These are phyloP conservation scores for Chaetomium strumarium DNA, from an alignment of 2,329 filamentous ascomycete genomes.

Conservation along the genomic window DNA sequence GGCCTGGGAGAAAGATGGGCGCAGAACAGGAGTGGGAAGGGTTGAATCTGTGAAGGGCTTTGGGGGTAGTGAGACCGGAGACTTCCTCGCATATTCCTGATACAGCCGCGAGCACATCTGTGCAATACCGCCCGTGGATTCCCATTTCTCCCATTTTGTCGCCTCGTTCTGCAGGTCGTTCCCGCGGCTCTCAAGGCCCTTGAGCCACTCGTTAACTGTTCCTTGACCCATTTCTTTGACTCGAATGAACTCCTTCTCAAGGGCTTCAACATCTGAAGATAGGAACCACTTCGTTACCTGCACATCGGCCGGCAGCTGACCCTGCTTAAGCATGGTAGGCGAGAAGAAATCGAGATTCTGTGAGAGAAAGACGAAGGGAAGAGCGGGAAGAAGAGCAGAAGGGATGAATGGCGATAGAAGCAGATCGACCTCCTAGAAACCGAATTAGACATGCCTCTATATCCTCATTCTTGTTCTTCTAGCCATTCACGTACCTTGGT, in stretches of 20 bases:
- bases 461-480: slow-evolving; percentile 1
- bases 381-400: slow-evolving; percentile 58
- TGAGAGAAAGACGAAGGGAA: slow-evolving; percentile 63
- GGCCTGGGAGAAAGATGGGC: slow-evolving; percentile 17
- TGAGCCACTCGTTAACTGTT: slow-evolving; percentile 70
- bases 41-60: background rate
- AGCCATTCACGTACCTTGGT: slow-evolving; percentile 51
- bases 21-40: background rate
- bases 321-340: slow-evolving; percentile 47
- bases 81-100: slow-evolving; percentile 13
- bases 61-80: background rate
- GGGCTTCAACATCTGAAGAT: slow-evolving; percentile 53
- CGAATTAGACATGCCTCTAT: slow-evolving; percentile 21
- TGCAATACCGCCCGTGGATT: slow-evolving; percentile 39
- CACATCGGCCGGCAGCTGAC: slow-evolving; percentile 39
- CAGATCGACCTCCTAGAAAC: slow-evolving; percentile 60
- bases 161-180: slow-evolving; percentile 55
- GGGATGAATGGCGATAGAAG: slow-evolving; percentile 56
- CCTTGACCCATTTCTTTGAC: slow-evolving; percentile 62
- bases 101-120: slow-evolving; percentile 31
- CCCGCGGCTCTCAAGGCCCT: slow-evolving; percentile 62
- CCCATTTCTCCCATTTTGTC: slow-evolving; percentile 71
- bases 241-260: slow-evolving; percentile 56
- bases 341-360: slow-evolving; percentile 55
- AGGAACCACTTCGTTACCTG: slow-evolving; percentile 62